These are phyloP conservation scores for Thalia dealbata DNA, from an alignment of 176 grass and related monocot species.

Conservation along the genomic window DNA sequence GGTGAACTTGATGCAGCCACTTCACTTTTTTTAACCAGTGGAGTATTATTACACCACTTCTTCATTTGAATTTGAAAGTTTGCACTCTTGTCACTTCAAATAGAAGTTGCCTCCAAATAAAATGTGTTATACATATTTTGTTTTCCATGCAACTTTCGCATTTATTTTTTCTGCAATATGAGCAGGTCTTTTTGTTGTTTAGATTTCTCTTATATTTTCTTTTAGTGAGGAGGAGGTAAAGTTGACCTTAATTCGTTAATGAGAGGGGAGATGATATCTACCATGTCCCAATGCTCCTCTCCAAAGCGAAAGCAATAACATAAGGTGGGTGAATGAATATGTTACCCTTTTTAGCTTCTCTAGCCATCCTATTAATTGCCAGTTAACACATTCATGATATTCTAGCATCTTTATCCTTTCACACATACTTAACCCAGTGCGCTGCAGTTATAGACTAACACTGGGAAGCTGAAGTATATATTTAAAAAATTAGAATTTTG, in stretches of 20 bases:
- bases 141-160: background rate
- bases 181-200: background rate
- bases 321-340: background rate
- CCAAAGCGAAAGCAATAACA: background rate
- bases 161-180: background rate
- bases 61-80: background rate
- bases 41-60: too few species aligned
- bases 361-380: background rate
- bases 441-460: background rate
- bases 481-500: too few species aligned
- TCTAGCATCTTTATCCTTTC: background rate
- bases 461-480: too few species aligned
- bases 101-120: too few species aligned
- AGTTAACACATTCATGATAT: background rate
- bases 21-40: too few species aligned
- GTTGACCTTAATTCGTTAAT: background rate
- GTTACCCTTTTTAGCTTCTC: background rate
- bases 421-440: background rate
- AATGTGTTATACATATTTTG: background rate
- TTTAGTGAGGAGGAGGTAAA: background rate
- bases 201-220: background rate
- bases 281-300: background rate
- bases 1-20: background rate
- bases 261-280: background rate
- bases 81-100: too few species aligned